phyloP scores from a whole-genome alignment of 2,329 filamentous ascomycete species.

The Ceratocystis harringtonii region DNA sequence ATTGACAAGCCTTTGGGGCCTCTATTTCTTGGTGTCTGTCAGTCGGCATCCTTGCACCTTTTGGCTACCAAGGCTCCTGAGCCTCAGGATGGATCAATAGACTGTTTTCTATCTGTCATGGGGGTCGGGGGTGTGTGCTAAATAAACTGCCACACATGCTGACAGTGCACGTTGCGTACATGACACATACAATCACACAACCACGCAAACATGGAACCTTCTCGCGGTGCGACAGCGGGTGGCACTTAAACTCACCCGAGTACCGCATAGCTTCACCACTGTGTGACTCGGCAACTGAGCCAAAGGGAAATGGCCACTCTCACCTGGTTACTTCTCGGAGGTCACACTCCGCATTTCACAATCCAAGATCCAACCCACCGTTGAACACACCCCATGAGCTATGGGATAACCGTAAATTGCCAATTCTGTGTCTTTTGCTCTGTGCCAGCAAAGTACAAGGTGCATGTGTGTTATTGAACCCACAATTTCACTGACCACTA shows the following conservation, averaged over 20 bases:
- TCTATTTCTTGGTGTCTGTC: neutral
- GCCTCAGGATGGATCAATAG: slow-evolving; percentile 3
- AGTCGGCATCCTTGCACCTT: neutral
- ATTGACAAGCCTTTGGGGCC: neutral
- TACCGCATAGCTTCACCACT: neutral
- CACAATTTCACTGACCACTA: neutral
- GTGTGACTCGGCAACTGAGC: neutral
- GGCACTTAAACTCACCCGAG: neutral
- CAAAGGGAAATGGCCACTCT: neutral
- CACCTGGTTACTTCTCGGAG: neutral
- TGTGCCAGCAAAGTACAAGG: neutral
- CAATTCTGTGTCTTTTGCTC: neutral
- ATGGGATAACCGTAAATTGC: neutral
- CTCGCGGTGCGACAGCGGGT: neutral
- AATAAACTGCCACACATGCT: neutral
- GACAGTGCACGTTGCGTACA: neutral
- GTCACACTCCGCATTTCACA: neutral
- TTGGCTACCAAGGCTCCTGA: neutral
- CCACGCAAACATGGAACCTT: neutral
- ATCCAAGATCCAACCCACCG: neutral
- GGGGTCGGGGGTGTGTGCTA: neutral
- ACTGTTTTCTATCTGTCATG: neutral
- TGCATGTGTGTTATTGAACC: neutral
- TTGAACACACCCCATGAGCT: neutral
- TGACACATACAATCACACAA: neutral